Base-by-base conservation (phyloP, 257 asterid species). In the Primulina eburnea region DNA sequence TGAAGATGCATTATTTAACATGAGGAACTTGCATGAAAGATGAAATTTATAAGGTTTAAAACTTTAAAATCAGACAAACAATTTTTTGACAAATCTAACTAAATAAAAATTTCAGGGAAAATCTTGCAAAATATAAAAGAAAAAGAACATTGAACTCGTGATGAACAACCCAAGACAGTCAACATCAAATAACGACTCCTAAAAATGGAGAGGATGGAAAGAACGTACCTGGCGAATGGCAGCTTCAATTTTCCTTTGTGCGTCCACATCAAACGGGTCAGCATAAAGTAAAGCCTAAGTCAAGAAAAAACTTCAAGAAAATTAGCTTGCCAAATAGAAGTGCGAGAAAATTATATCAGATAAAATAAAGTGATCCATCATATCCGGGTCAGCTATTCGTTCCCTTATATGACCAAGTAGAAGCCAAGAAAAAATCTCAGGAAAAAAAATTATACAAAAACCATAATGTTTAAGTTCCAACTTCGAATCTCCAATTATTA, bases 221-320 rank as follows among this genome's bases (percentile, higher is more conserved):
- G 74, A 57, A 71, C 79, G 53, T 66, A 85, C 97, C 97, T 94
- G 96, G 65, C 92, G 97, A 75, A 94, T 94, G 20, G 96, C 81
- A 4, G 84, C 97, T 84, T 94, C 99, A 72, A 94, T 94, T 81
- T 91, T 94, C 90, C 69, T 94, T 71, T 94, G 99, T 71, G 97
- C 95, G 81, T 94, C 99, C 33, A 91, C 95, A 75, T 94, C 99
- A 81, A 94, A 91, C 69, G 99, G 99, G 87, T 94, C 99, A 21
- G 99, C 97, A 81, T 89, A 85, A 64, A 83, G 96, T 68, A 94
- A 85, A 71, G 96, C 97, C 99, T 89, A 68, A 57, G 65, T 57
- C 71, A 53, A 71, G 24, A 32, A 29, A 80, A 64, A 61, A 34
- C 43, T 21, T 12, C 11, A 33, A 67, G 63, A 68, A 64, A 62